phyloP scores from a whole-genome alignment of 768 basidiomycete species.

The Tricholomella constricta region DNA sequence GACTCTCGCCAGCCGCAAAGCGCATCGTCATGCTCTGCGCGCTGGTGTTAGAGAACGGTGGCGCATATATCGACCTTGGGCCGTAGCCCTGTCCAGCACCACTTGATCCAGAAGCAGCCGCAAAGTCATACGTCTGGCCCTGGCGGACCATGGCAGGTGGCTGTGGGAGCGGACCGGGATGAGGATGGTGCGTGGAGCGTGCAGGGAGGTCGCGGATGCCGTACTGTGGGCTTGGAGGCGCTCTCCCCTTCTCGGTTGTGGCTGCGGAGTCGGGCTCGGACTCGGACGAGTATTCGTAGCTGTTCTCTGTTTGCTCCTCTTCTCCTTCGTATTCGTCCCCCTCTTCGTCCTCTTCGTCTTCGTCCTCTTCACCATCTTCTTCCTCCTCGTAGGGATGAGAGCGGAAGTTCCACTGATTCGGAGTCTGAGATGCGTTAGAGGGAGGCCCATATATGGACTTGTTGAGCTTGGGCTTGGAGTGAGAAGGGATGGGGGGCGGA shows the following conservation, averaged over 20 bases:
- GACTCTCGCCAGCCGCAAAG: constrained; percentile 15
- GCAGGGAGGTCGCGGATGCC: constrained; percentile 49
- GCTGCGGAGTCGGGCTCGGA: constrained; percentile 9
- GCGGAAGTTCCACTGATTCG: constrained; percentile 1
- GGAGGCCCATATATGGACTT: background rate
- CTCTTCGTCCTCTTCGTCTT: constrained; percentile 24
- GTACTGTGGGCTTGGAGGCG: constrained; percentile 38
- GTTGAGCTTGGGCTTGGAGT: constrained; percentile 12
- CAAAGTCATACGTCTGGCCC: background rate
- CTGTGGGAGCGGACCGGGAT: constrained; percentile 13
- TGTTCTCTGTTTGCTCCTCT: constrained; percentile 18
- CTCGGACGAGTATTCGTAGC: constrained; percentile 4
- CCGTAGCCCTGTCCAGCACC: background rate
- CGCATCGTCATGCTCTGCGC: constrained; percentile 23
- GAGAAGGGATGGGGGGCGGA: constrained; percentile 18
- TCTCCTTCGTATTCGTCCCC: constrained; percentile 30
- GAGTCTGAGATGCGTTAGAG: background rate
- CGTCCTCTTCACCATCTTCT: constrained; percentile 17
- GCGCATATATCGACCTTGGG: background rate
- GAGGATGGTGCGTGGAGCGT: constrained; percentile 1
- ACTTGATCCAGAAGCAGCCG: background rate
- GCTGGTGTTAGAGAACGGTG: background rate
- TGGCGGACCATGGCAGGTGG: constrained; percentile 4
- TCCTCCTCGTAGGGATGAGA: background rate
- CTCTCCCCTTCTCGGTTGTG: background rate